Evolutionary conservation across 1,284 basidiomycete genomes (phyloP).

Genomic region (Polyporus tsugae): DNA sequence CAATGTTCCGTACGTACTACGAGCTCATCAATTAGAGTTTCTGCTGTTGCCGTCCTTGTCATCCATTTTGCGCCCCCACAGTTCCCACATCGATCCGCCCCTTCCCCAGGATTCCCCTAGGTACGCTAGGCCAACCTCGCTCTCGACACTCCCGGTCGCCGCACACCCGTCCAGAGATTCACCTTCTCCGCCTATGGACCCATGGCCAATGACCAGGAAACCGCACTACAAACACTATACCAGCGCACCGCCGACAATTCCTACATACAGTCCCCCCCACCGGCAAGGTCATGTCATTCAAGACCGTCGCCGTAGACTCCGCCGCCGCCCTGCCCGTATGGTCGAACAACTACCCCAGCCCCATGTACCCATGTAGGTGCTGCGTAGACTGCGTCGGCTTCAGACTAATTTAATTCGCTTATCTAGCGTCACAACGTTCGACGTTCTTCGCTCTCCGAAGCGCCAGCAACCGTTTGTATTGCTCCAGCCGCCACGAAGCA

Average conservation of each 20-base stretch:
- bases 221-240: constrained; percentile 69
- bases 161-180: constrained; percentile 73
- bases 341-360: constrained; percentile 62
- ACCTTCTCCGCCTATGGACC: constrained; percentile 87
- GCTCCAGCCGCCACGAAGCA: constrained; percentile 66
- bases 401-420: constrained; percentile 15
- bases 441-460: constrained; percentile 63
- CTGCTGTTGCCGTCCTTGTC: too few relatives aligned
- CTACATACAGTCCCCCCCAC: constrained; percentile 81
- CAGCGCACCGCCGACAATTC: constrained; percentile 73
- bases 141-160: constrained; percentile 44
- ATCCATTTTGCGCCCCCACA: too few relatives aligned
- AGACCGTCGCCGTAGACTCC: constrained; percentile 46
- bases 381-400: neutral
- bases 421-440: constrained; percentile 79
- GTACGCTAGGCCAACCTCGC: too few relatives aligned
- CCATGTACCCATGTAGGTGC: constrained; percentile 60
- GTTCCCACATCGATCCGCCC: too few relatives aligned
- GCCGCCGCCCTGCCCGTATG: constrained; percentile 56
- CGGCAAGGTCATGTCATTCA: constrained; percentile 80
- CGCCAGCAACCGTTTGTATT: constrained; percentile 73
- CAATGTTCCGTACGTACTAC: constrained; percentile 89
- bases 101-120: too few relatives aligned
- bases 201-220: constrained; percentile 83
- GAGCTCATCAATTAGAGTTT: constrained; percentile 68